Evolutionary conservation across 2,329 filamentous ascomycete genomes (phyloP).

Genomic region (Exophiala lecanii-corni): DNA sequence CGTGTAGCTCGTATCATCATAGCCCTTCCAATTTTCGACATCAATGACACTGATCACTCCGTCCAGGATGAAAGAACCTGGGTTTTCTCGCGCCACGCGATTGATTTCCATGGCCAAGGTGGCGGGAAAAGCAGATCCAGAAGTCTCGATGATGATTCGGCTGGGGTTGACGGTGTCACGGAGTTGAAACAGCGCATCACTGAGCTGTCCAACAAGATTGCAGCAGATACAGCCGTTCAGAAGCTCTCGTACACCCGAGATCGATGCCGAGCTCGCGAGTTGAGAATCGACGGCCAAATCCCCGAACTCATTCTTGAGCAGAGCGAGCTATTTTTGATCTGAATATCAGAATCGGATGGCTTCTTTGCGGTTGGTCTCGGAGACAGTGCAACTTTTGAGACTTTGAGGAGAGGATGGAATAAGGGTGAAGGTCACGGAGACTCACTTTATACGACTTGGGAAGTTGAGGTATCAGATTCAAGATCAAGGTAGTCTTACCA

Average conservation of each 20-base stretch:
- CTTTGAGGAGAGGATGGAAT: neutral
- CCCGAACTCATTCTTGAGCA: conserved; percentile 98
- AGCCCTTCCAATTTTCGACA: conserved; percentile 91
- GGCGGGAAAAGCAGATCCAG: conserved; percentile 79
- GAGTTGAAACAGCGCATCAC: conserved; percentile 73
- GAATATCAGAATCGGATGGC: too few relatives aligned
- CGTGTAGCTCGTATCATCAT: conserved; percentile 85
- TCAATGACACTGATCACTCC: conserved; percentile 87
- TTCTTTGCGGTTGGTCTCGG: too few relatives aligned
- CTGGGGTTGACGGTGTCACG: conserved; percentile 60
- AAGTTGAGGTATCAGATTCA: conserved; percentile 90
- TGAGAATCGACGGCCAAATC: conserved; percentile 91
- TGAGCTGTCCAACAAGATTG: conserved; percentile 90
- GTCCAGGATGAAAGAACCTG: conserved; percentile 66
- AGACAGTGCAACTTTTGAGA: too few relatives aligned
- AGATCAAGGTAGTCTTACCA: conserved; percentile 92
- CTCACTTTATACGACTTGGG: conserved; percentile 62
- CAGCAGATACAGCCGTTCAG: conserved; percentile 98
- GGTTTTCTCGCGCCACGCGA: conserved; percentile 60
- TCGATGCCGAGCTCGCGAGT: conserved; percentile 74
- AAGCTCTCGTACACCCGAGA: conserved; percentile 85
- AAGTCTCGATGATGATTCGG: conserved; percentile 90
- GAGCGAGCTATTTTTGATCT: conserved; percentile 71
- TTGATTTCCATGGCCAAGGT: conserved; percentile 90
- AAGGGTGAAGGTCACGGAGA: neutral